A percentile compares a stretch with the other conserved stretches of the same genome.
phyloP scores from a whole-genome alignment of 495 filamentous ascomycete genomes.

The Aspergillus olivimuriae region DNA sequence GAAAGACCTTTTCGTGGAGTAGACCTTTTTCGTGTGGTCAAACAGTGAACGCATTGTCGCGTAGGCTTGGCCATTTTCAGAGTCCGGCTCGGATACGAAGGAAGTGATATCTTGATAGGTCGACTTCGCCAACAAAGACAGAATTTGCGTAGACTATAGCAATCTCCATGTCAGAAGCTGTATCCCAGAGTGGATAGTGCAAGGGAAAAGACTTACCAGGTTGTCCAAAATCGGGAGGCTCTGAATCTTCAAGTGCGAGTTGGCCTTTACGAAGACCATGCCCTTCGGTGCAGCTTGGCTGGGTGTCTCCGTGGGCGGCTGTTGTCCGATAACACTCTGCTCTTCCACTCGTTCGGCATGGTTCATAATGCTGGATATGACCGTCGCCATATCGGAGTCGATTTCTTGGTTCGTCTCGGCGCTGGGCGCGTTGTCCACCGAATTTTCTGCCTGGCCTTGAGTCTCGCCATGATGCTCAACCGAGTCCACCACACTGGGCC shows the following conservation, averaged over 20 bases:
- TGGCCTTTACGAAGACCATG: constrained; percentile 46
- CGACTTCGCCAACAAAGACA: constrained; percentile 62
- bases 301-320: constrained; percentile 24
- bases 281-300: constrained; percentile 30
- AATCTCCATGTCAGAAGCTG: constrained; percentile 5
- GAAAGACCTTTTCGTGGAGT: constrained; percentile 63
- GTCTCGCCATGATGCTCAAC: constrained; percentile 17
- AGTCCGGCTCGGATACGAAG: constrained; percentile 65
- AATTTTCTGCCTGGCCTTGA: constrained; percentile 15
- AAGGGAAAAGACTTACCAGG: constrained; percentile 57
- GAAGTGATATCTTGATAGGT: constrained; percentile 66
- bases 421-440: constrained; percentile 9
- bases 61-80: constrained; percentile 77
- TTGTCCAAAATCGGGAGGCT: constrained; percentile 70
- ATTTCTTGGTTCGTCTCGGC: constrained; percentile 19
- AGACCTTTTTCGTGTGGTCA: constrained; percentile 72
- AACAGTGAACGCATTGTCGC: constrained; percentile 72
- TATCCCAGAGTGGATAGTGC: no score
- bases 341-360: constrained; percentile 43
- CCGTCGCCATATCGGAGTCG: constrained; percentile 29
- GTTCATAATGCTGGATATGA: constrained; percentile 42
- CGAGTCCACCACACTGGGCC: constrained; percentile 24
- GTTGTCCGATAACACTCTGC: constrained; percentile 35
- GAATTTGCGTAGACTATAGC: constrained; percentile 60
- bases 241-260: constrained; percentile 55